Conservation (phyloP, 139 green algal genomes). For the Trebouxia sp. region DNA sequence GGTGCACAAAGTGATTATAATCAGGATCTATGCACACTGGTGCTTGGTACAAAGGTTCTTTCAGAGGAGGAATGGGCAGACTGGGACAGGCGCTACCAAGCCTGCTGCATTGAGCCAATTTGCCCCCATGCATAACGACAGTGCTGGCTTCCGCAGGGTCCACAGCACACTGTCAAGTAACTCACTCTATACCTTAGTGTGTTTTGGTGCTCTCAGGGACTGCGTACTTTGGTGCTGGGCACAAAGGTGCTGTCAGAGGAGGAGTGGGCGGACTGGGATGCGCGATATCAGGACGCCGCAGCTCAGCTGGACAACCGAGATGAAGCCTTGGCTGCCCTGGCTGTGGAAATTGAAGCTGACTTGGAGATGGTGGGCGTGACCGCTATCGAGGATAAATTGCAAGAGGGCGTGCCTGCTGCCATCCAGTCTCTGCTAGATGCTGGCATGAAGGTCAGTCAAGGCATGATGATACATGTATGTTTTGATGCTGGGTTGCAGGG, state of each 20-base stretch:
- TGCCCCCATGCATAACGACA: too few species aligned
- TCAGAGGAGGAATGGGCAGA: conserved; percentile 41
- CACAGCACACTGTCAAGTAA: too few species aligned
- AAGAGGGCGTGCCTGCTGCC: conserved; percentile 90
- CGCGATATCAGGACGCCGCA: conserved; percentile 58
- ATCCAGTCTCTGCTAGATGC: conserved; percentile 86
- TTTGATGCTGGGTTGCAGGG: not conserved
- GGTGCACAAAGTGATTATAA: too few species aligned
- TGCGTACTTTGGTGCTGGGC: conserved; percentile 47
- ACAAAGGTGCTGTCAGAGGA: conserved; percentile 49
- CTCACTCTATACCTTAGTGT: too few species aligned
- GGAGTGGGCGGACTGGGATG: conserved; percentile 57
- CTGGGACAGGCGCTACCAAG: conserved; percentile 66
- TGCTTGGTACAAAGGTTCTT: conserved; percentile 49
- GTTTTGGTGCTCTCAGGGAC: conserved; percentile 28
- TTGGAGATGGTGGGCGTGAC: conserved; percentile 92
- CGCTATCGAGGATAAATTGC: conserved; percentile 99
- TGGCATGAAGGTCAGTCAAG: conserved; percentile 74
- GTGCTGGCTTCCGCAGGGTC: too few species aligned
- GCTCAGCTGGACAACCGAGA: conserved; percentile 62
- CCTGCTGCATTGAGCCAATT: too few species aligned
- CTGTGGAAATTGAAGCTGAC: conserved; percentile 69
- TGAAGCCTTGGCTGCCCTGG: conserved; percentile 54
- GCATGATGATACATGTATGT: not conserved
- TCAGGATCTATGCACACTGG: conserved; percentile 48